Conservation (phyloP, 2,329 filamentous ascomycete species). For the Fusarium sacchari region DNA sequence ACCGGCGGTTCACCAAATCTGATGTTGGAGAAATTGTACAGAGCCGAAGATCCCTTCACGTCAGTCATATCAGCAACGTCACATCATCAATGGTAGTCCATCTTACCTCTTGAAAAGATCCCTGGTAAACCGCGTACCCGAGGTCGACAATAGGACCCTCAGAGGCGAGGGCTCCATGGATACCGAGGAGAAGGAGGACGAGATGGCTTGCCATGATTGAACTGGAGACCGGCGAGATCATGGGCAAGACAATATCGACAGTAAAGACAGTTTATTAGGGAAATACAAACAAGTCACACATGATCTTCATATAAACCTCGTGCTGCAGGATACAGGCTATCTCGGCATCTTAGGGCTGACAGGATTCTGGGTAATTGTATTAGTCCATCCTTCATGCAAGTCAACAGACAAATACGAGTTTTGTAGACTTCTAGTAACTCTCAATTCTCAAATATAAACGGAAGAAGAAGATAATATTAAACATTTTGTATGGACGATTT, state of each 20-base stretch:
- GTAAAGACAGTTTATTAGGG: no score
- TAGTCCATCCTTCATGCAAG: not conserved
- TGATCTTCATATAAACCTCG: not conserved
- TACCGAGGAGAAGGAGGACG: not conserved
- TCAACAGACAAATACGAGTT: not conserved
- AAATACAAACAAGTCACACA: no score
- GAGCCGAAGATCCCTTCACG: not conserved
- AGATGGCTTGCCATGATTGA: not conserved
- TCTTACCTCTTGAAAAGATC: not conserved
- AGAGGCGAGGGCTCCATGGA: not conserved
- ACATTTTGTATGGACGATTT: no score
- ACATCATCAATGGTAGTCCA: rapidly evolving
- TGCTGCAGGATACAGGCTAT: not conserved
- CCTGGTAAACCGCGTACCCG: not conserved
- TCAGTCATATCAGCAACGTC: no score
- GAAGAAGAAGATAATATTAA: no score
- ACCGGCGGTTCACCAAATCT: not conserved
- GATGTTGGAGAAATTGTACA: not conserved
- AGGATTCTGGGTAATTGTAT: not conserved
- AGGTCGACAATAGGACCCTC: not conserved
- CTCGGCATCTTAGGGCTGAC: not conserved
- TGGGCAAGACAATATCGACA: no score
- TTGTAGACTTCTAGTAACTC: no score
- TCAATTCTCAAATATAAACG: no score
- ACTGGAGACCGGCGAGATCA: not conserved